Evolutionary conservation across 140 eudicot genomes (phyloP), one percentile per base, ranked within the genome.

Genomic region (Senecio squalidus): DNA sequence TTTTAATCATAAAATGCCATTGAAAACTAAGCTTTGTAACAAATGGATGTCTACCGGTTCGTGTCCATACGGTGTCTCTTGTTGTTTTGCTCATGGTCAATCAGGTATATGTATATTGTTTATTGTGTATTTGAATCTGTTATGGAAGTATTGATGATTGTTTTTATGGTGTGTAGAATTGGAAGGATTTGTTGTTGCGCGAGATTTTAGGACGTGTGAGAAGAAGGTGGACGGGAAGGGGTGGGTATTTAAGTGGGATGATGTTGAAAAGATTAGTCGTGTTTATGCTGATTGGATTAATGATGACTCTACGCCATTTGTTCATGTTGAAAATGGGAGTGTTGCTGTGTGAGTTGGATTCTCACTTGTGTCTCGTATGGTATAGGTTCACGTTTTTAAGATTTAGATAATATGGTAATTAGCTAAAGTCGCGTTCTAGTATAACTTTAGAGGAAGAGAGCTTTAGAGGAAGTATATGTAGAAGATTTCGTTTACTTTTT

Each of bases 201-300:
- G 27, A 31, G 59, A 31, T 54, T 24, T 36, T 28, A 69, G 43
- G 72, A 60, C 77, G 43, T 22, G 17, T 31, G 52, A 74, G 70
- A 70, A 55, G 45, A 20, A 44, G 39, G 51, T 27, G 53, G 62
- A 58, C 49, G 59, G 72, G 11, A 74, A 68, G 30, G 45, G 25
- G 45, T 52, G 75, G 65, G 58, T 65, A 46, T 36, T 70, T 58
- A 84, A 67, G 76, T 71, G 82, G 80, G 41, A 59, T 31, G 66
- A 68, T 25, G 50, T 39, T 44, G 69, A 67, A 72, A 84, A 69
- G 80, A 70, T 81, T 27, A 64, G 72, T 55, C 63, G 76, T 11
- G 69, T 84, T 56, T 88, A 88, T 59, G 96, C 82, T 55, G 96
- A 88, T 68, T 84, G 96, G 94, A 78, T 78, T 56, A 62, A 67